Evolutionary conservation across 2,329 filamentous ascomycete genomes (phyloP).

Genomic region (Lojkania enalia): DNA sequence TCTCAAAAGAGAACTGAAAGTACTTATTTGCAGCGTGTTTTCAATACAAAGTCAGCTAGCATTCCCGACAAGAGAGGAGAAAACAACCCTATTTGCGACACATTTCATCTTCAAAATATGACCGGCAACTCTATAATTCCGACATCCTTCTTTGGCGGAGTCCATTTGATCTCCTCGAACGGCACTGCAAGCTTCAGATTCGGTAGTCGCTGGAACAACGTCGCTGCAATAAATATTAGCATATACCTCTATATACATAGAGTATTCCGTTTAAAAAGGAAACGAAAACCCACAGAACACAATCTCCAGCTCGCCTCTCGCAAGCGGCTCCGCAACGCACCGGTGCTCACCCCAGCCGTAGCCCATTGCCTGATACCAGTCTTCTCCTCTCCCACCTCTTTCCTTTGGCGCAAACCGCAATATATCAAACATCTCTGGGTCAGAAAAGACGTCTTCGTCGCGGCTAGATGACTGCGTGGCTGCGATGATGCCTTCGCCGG

Average conservation of each 20-base stretch:
- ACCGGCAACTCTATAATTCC: constrained; percentile 48
- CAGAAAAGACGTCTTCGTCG: constrained; percentile 46
- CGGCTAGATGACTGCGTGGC: constrained; percentile 54
- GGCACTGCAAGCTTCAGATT: constrained; percentile 47
- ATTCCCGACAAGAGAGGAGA: too few relatives aligned
- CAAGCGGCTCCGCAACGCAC: constrained; percentile 52
- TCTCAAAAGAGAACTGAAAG: too few relatives aligned
- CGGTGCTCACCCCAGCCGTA: constrained; percentile 54
- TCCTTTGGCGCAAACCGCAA: constrained; percentile 19
- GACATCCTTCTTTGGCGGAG: constrained; percentile 46
- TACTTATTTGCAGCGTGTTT: too few relatives aligned
- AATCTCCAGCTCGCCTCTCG: constrained; percentile 48
- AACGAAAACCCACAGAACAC: constrained; percentile 47
- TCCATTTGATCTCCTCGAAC: constrained; percentile 47
- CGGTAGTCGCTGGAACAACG: constrained; percentile 47
- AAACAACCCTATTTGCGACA: too few relatives aligned
- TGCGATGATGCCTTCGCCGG: constrained; percentile 53
- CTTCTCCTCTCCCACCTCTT: constrained; percentile 18
- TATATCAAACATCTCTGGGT: constrained; percentile 47
- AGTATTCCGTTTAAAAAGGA: background rate
- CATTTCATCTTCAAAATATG: constrained; percentile 31
- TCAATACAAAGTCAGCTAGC: too few relatives aligned
- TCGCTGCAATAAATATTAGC: constrained; percentile 15
- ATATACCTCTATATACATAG: constrained; percentile 23
- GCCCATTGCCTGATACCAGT: constrained; percentile 44